Base-by-base conservation (phyloP, 2,329 filamentous ascomycete species). In the Sporothrix variecibatus region DNA sequence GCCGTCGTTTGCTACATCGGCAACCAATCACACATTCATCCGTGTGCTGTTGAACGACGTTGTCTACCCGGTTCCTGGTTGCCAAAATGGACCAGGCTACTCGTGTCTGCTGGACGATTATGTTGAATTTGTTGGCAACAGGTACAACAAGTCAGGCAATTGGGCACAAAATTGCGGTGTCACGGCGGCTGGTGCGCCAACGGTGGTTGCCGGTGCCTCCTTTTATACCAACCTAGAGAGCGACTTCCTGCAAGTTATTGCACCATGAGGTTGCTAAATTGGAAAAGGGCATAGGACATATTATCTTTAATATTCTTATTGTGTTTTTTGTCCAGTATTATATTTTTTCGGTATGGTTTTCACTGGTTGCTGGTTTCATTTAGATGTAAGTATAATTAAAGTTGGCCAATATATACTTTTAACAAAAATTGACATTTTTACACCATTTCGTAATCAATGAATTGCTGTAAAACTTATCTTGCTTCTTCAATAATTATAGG, bases 1-100 rank as follows among this genome's bases (percentile, higher is more conserved):
- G 56, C 75, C 72, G 53, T 71, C 71, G 11, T 75, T 76, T 31
- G 72, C 73, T 1, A 58, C 68, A 7, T 74, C 70, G 12, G 38
- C 60, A 26, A 73, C 62, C 26, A 83, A 82, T 53, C 80, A 81
- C 53, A 84, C 81, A 20, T 90, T 86, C 74, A 79, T 92, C 58
- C 87, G 90, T 20, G 85, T 92, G 68, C 82, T 86, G 12, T 82
- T 92, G 58, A 91, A 92, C 77, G 89, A 92, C 73, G 87, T 87
- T 8, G 85, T 92, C 2, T 91, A 92, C 78, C 88, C 88, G 0
- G 80, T 91, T 0, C 85, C 86, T 0, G 84, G 82, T 0, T 91
- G 89, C 80, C 83, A 85, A 75, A 83, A 82, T 75, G 90, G 87
- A 0, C 89, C 87, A 3, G 90, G 88, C 6, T 83, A 81, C 7